These are phyloP conservation scores for Vigna angularis DNA, from an alignment of 306 rosid genomes.

Conservation along the genomic window DNA sequence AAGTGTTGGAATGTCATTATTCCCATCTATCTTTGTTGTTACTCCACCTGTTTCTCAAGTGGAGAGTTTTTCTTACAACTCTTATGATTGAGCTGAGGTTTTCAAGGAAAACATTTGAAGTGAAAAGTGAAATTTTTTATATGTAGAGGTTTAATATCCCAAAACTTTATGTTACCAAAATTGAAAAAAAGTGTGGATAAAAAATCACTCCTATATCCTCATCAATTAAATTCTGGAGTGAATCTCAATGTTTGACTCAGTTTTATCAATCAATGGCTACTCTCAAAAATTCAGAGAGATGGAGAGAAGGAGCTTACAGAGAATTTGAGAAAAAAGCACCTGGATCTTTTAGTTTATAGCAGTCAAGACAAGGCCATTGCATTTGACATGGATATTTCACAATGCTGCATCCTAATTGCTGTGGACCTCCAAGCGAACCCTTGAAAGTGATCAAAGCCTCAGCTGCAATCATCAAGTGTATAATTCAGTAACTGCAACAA, in stretches of 20 bases:
- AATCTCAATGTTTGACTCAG: neutral
- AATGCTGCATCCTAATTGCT: constrained; percentile 39
- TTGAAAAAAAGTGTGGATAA: neutral
- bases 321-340: constrained; percentile 52
- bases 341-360: constrained; percentile 58
- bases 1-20: constrained; percentile 57
- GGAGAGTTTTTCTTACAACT: constrained; percentile 35
- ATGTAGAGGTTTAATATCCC: constrained; percentile 9
- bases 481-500: neutral
- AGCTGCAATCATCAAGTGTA: constrained; percentile 49
- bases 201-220: neutral
- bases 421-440: constrained; percentile 37
- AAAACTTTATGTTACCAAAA: neutral
- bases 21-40: constrained; percentile 46
- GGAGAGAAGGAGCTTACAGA: constrained; percentile 62
- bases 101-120: constrained; percentile 26
- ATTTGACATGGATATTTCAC: constrained; percentile 54
- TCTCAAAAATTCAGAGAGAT: constrained; percentile 37
- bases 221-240: neutral
- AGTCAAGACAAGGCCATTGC: constrained; percentile 52
- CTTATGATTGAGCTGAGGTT: constrained; percentile 8
- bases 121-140: constrained; percentile 5
- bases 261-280: neutral
- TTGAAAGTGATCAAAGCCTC: constrained; percentile 59
- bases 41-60: constrained; percentile 49